Evolutionary conservation across 345 rosid species (phyloP), one percentile per base, ranked within the genome.

Genomic region (Rhizophora apiculata): DNA sequence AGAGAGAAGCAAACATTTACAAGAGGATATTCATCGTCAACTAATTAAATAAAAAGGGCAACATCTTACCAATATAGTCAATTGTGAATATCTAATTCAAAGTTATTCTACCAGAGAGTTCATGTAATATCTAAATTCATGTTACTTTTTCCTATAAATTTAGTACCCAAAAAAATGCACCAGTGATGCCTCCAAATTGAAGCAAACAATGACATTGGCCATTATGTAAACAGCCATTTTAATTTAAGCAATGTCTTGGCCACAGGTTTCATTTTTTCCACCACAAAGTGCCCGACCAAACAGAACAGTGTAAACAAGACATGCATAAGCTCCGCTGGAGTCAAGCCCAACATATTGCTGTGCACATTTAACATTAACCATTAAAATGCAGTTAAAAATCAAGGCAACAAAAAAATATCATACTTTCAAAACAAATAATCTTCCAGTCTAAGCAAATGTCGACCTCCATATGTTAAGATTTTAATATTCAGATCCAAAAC

Each of bases 391-490:
- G 15, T 20, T 36, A 5, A 48, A 48, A 48, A 49, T 27, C 49
- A 19, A 3, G 6, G 39, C 36, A 48, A 18, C 11, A 46, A 7
- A 37, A 46, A 7, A 37, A 27, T 18, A 49, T 22, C 20, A 1
- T 4, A 64, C 30, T 4, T 31, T 0, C 5, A 31, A 5, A 31
- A 31, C 6, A 31, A 31, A 13, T 24, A 43, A 27, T 22, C 24
- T 1, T 48, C 0, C 1, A 34, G 8, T 9, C 16, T 29, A 34
- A 16, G 39, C 57, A 68, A 60, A 24, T 30, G 19, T 49, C 19
- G 39, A 32, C 49, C 20, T 27, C 57, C 10, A 53, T 24, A 30
- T 76, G 15, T 30, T 72, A 6, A 10, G 27, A 16, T 72, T 55
- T 18, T 6, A 77, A 64, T 9, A 59, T 20, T 55, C 59, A 3